Conservation (phyloP, 2,329 filamentous ascomycete genomes). For the Lachnellula occidentalis region DNA sequence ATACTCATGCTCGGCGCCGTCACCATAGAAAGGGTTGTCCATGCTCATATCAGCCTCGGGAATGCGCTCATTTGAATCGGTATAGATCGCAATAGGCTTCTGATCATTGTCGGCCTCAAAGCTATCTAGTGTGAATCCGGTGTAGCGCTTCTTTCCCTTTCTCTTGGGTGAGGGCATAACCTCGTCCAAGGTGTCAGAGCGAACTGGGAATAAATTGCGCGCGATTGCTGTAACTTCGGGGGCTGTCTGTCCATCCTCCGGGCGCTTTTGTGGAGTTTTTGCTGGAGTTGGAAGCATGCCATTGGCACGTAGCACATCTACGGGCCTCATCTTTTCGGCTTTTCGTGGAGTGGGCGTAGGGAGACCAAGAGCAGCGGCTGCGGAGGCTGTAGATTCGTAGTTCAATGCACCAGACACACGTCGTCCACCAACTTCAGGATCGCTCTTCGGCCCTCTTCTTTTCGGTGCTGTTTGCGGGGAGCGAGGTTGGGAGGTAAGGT, state of each 20-base stretch:
- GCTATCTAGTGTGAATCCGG: constrained; percentile 49
- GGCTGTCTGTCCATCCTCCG: constrained; percentile 38
- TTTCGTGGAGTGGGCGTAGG: constrained; percentile 16
- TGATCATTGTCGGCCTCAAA: constrained; percentile 53
- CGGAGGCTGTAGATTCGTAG: constrained; percentile 38
- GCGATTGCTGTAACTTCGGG: constrained; percentile 50
- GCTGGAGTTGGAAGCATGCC: constrained; percentile 71
- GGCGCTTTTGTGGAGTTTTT: constrained; percentile 64
- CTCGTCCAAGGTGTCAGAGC: constrained; percentile 42
- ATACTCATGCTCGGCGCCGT: constrained; percentile 26
- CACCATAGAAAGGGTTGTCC: constrained; percentile 68
- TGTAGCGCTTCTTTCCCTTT: constrained; percentile 52
- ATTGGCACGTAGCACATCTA: constrained; percentile 18
- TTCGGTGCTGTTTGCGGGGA: constrained; percentile 26
- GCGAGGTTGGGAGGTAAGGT: constrained; percentile 17
- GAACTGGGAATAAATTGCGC: constrained; percentile 54
- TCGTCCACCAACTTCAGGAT: constrained; percentile 41
- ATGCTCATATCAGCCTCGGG: constrained; percentile 60
- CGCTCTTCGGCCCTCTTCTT: constrained; percentile 18
- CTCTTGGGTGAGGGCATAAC: constrained; percentile 55
- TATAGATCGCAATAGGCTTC: constrained; percentile 63
- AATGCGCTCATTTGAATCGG: constrained; percentile 72
- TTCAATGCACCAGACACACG: constrained; percentile 43
- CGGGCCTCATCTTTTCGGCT: constrained; percentile 20
- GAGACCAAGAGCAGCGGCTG: constrained; percentile 32